Conservation (phyloP, 2,329 filamentous ascomycete genomes). For the Fusarium graminum region DNA sequence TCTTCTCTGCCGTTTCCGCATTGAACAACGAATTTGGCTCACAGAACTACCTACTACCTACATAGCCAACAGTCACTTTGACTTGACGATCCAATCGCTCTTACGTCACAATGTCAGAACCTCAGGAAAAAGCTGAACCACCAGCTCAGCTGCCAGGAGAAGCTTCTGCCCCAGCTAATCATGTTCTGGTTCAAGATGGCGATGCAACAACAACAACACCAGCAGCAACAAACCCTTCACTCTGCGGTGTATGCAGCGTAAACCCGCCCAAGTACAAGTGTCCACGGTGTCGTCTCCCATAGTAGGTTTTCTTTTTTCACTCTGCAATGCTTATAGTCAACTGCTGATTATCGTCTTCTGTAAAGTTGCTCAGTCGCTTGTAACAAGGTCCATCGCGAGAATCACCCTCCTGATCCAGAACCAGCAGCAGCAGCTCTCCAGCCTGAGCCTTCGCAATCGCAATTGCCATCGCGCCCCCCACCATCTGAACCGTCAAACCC, state of each 20-base stretch:
- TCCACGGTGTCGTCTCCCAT: constrained; percentile 68
- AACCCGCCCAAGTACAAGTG: constrained; percentile 73
- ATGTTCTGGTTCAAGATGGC: constrained; percentile 9
- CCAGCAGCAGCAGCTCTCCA: not conserved
- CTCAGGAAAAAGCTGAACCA: constrained; percentile 13
- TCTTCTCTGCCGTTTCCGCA: too few species aligned
- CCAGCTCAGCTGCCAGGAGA: constrained; percentile 9
- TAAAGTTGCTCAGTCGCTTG: constrained; percentile 71
- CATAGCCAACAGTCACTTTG: not conserved
- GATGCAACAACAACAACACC: constrained; percentile 10
- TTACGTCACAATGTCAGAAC: constrained; percentile 31
- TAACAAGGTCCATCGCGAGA: constrained; percentile 65
- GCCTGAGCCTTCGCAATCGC: constrained; percentile 41
- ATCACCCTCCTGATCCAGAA: constrained; percentile 59
- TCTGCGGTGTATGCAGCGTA: constrained; percentile 66
- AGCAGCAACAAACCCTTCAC: constrained; percentile 31
- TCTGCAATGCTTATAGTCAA: too few species aligned
- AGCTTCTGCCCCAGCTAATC: constrained; percentile 3
- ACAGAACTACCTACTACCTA: not conserved
- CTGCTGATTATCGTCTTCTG: constrained; percentile 6
- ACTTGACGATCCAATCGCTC: not conserved
- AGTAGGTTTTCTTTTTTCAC: constrained; percentile 61
- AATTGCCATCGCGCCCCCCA: constrained; percentile 13
- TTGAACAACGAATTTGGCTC: not conserved
- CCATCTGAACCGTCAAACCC: constrained; percentile 56